phyloP scores from a whole-genome alignment of 352 stramenopile genomes.

The Pythium dissotocum region DNA sequence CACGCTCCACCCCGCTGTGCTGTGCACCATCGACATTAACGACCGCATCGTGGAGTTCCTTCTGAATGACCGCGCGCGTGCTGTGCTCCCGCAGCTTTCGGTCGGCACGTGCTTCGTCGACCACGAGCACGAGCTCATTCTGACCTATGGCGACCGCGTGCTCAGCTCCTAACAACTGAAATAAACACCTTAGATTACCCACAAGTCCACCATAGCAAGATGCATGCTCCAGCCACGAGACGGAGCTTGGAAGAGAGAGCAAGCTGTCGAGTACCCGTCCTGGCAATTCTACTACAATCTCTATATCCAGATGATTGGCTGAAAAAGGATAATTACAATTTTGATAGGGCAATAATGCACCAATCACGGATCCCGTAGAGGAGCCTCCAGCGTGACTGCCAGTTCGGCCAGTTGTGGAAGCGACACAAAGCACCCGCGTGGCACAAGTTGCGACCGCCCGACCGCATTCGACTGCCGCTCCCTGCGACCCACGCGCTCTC shows the following conservation, averaged over 20 bases:
- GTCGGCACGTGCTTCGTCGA: constrained; percentile 65
- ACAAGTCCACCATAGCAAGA: no score
- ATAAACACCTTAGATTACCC: neutral
- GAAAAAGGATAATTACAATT: no score
- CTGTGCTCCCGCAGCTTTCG: constrained; percentile 61
- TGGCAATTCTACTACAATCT: no score
- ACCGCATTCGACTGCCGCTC: neutral
- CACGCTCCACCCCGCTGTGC: constrained; percentile 57
- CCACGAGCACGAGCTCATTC: constrained; percentile 61
- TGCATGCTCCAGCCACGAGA: no score
- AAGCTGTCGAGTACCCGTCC: no score
- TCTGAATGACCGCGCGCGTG: constrained; percentile 59
- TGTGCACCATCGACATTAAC: constrained; percentile 52
- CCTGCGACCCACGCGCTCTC: neutral
- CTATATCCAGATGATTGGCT: no score
- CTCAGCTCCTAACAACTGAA: constrained; percentile 32
- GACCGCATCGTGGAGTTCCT: constrained; percentile 55
- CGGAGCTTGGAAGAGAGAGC: no score
- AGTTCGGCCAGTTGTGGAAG: constrained; percentile 27
- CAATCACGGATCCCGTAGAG: constrained; percentile 1
- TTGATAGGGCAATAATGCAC: neutral
- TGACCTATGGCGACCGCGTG: constrained; percentile 71
- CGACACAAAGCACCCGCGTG: constrained; percentile 18
- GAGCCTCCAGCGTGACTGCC: constrained; percentile 20
- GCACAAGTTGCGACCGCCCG: constrained; percentile 20